Evolutionary conservation across 371 early-diverging fungal species (phyloP).

Genomic region (Polyrhizophydium stewartii): DNA sequence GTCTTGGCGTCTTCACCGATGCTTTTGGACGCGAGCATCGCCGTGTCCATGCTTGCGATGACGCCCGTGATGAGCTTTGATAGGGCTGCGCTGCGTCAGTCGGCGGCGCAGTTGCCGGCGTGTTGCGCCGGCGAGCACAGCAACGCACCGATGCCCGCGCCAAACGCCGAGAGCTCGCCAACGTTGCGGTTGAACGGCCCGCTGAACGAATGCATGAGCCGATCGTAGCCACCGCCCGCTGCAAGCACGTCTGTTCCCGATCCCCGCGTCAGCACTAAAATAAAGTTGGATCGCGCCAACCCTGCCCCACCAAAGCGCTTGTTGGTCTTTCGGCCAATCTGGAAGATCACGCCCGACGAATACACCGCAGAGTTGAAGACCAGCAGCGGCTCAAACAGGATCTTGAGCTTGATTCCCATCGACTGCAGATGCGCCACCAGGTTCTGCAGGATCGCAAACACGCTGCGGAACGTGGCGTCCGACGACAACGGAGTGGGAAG

Average conservation of each 20-base stretch:
- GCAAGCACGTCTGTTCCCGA: constrained; percentile 61
- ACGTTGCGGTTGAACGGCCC: constrained; percentile 38
- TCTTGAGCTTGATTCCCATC: constrained; percentile 61
- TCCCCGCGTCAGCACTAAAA: neutral
- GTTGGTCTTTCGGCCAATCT: constrained; percentile 59
- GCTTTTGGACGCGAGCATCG: neutral
- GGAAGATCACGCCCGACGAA: constrained; percentile 70
- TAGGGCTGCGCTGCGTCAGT: neutral
- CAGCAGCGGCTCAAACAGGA: constrained; percentile 65
- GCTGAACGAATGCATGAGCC: constrained; percentile 53
- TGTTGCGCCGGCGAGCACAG: no score
- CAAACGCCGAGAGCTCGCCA: constrained; percentile 27
- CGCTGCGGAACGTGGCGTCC: constrained; percentile 11
- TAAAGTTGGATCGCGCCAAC: neutral
- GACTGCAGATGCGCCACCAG: constrained; percentile 46
- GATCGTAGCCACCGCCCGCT: constrained; percentile 84
- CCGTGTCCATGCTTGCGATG: constrained; percentile 17
- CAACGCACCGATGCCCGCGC: constrained; percentile 43
- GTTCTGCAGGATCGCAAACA: constrained; percentile 29
- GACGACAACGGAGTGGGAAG: neutral
- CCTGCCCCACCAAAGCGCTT: constrained; percentile 42
- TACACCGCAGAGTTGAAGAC: constrained; percentile 73
- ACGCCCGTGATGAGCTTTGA: constrained; percentile 1
- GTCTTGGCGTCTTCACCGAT: constrained; percentile 1
- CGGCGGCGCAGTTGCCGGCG: no score